A percentile compares a stretch with the other conserved stretches of the same genome.
Evolutionary conservation across 306 rosid species (phyloP).

Genomic region (Citrullus amarus): DNA sequence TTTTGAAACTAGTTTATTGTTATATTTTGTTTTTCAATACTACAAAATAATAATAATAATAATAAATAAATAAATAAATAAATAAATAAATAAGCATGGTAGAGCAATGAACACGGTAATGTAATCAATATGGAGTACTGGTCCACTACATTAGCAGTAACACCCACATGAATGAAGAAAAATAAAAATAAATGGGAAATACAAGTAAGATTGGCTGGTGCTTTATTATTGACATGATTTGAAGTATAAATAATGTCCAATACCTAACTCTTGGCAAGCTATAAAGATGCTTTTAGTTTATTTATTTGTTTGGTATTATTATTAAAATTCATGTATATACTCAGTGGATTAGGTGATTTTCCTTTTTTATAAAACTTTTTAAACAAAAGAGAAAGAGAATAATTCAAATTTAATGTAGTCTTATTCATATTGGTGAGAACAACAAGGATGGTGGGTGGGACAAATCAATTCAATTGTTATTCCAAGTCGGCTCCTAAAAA

Average conservation of each 20-base stretch:
- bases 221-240: not conserved
- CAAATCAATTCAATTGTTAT: not conserved
- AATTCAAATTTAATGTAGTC: not conserved
- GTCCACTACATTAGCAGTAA: not conserved
- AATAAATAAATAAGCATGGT: too few species aligned
- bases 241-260: not conserved
- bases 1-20: not conserved
- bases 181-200: not conserved
- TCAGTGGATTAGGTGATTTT: not conserved
- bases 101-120: not conserved
- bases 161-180: not conserved
- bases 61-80: too few species aligned
- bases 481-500: conserved; percentile 6
- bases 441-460: not conserved
- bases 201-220: conserved; percentile 2
- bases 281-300: not conserved
- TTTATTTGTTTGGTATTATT: not conserved
- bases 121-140: not conserved
- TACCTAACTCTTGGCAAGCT: not conserved
- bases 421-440: not conserved
- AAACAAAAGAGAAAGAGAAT: not conserved
- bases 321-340: not conserved
- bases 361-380: not conserved
- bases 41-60: too few species aligned
- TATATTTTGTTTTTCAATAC: not conserved